Conservation (phyloP, 176 grass and related monocot genomes). For the Saccharum spontaneum region DNA sequence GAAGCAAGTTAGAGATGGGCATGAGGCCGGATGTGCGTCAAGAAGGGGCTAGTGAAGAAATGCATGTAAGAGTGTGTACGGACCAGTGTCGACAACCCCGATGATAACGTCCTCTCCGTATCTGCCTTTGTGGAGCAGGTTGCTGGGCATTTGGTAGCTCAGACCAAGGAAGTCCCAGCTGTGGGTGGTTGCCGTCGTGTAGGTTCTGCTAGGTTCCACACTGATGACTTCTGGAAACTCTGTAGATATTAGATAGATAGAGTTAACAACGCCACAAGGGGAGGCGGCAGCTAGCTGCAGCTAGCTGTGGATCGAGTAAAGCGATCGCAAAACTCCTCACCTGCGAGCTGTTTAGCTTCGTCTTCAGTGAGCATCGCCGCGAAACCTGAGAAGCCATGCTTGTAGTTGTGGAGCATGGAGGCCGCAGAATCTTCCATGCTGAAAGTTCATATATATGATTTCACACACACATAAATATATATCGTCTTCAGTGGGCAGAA, state of each 20-base stretch:
- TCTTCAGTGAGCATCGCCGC: constrained; percentile 53
- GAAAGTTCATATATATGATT: no score
- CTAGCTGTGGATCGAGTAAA: no score
- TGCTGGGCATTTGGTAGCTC: not conserved
- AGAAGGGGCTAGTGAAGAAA: no score
- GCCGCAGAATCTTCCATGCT: constrained; percentile 43
- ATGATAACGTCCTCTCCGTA: constrained; percentile 26
- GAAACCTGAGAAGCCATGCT: constrained; percentile 72
- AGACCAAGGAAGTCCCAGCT: constrained; percentile 43
- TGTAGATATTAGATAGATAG: no score
- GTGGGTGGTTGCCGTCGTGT: not conserved
- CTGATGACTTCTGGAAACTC: constrained; percentile 19
- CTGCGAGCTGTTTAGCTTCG: constrained; percentile 47
- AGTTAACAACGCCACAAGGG: no score
- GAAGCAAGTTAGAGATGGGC: not conserved
- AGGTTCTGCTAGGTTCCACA: not conserved
- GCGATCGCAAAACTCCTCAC: not conserved
- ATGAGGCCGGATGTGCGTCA: no score
- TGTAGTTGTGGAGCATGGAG: constrained; percentile 59
- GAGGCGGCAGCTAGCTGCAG: no score
- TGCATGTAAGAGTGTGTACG: no score
- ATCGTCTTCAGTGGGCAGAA: no score
- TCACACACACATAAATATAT: no score
- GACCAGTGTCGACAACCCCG: not conserved
- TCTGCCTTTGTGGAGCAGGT: not conserved